These are phyloP conservation scores for Alternaria sp. DNA, from an alignment of 2,329 filamentous ascomycete genomes.

Conservation along the genomic window DNA sequence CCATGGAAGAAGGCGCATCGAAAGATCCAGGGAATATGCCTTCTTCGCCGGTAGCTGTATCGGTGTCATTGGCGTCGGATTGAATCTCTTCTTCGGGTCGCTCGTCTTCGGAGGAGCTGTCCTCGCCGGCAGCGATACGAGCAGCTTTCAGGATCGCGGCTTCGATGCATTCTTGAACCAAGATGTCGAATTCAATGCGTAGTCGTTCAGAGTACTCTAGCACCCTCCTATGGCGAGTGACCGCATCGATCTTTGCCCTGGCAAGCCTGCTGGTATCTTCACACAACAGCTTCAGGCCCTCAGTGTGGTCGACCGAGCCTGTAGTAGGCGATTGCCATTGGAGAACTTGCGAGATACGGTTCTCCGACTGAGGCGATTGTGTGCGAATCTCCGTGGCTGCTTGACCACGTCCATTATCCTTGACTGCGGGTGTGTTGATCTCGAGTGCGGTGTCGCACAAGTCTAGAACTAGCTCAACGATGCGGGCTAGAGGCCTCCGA, in stretches of 20 bases:
- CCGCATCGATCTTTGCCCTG: constrained; percentile 88
- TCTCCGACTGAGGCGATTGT: constrained; percentile 94
- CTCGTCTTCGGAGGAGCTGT: constrained; percentile 74
- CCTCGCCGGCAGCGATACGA: constrained; percentile 81
- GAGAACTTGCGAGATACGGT: constrained; percentile 88
- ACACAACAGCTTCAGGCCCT: constrained; percentile 85
- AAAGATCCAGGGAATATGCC: constrained; percentile 66
- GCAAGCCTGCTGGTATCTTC: constrained; percentile 86
- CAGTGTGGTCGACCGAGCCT: constrained; percentile 90
- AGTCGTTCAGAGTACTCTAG: constrained; percentile 97
- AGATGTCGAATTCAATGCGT: constrained; percentile 86
- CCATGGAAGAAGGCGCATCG: constrained; percentile 63
- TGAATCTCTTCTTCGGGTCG: constrained; percentile 54
- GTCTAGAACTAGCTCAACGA: constrained; percentile 93
- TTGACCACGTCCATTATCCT: constrained; percentile 72
- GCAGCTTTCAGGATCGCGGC: constrained; percentile 89
- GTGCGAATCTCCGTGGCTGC: constrained; percentile 80
- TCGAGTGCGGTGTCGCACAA: constrained; percentile 95
- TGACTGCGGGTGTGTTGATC: constrained; percentile 92
- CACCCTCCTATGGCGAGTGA: constrained; percentile 88
- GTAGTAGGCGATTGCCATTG: constrained; percentile 96
- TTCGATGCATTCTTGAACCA: constrained; percentile 95
- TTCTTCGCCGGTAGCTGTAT: constrained; percentile 53
- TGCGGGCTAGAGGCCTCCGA: constrained; percentile 84
- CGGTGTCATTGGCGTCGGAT: constrained; percentile 51